Evolutionary conservation across 2,329 filamentous ascomycete species (phyloP).

Genomic region (Fusarium sp.): DNA sequence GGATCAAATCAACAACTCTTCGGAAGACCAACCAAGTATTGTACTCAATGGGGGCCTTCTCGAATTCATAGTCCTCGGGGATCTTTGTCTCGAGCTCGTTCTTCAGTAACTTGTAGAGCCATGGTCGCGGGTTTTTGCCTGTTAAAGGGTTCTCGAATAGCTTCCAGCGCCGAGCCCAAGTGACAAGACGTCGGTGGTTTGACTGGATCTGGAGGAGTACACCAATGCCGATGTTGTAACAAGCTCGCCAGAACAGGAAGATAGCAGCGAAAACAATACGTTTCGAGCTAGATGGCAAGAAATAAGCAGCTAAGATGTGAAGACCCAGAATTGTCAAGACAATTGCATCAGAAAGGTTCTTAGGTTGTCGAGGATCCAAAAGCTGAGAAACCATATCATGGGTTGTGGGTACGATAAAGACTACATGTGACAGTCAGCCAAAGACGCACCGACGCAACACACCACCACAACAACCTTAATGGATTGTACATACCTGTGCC

Average conservation of each 20-base stretch:
- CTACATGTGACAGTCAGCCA: slow-evolving; percentile 59
- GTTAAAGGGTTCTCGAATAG: slow-evolving; percentile 86
- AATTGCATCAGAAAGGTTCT: slow-evolving; percentile 87
- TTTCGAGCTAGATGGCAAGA: slow-evolving; percentile 75
- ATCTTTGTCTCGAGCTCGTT: slow-evolving; percentile 95
- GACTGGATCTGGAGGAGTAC: slow-evolving; percentile 90
- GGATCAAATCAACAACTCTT: slow-evolving; percentile 92
- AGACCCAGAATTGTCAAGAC: slow-evolving; percentile 82
- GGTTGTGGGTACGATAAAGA: slow-evolving; percentile 94
- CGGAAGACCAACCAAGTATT: slow-evolving; percentile 99
- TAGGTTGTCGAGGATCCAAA: slow-evolving; percentile 91
- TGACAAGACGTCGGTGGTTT: slow-evolving; percentile 83
- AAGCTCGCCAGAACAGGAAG: slow-evolving; percentile 91
- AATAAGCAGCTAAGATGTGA: slow-evolving; percentile 79
- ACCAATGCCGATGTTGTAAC: slow-evolving; percentile 95
- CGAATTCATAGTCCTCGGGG: slow-evolving; percentile 90
- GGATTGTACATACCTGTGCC: slow-evolving; percentile 77
- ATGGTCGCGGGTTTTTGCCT: slow-evolving; percentile 85
- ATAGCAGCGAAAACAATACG: slow-evolving; percentile 82
- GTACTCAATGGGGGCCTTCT: slow-evolving; percentile 94
- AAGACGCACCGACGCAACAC: slow-evolving; percentile 18
- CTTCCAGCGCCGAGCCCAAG: slow-evolving; percentile 86
- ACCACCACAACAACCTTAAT: slow-evolving; percentile 5
- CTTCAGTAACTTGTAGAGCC: slow-evolving; percentile 85
- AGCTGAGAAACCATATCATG: slow-evolving; percentile 99